Base-by-base conservation (phyloP, 306 rosid species). In the Quillaja saponaria region DNA sequence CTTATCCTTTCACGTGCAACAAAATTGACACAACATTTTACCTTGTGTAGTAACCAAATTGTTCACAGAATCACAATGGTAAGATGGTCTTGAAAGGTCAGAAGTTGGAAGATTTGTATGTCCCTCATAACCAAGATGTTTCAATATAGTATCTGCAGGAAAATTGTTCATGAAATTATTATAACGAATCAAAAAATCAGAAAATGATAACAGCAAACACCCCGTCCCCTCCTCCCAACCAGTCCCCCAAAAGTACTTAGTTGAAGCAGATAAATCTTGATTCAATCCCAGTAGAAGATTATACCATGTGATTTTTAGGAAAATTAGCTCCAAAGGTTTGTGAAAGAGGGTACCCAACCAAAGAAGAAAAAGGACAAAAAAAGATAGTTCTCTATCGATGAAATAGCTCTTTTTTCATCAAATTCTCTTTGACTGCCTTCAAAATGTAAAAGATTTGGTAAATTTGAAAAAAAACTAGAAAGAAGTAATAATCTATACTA, bases 51-150 rank as follows among this genome's bases (percentile, higher is more conserved):
- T 61, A 65, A 38, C 90, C 95, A 77, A 85, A 86, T 57, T 76
- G 81, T 60, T 61, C 84, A 76, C n/a, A n/a, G n/a, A n/a, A n/a
- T n/a, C n/a, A n/a, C 82, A 83, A 64, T 92, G 95, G 66, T 81
- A 69, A 51, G 78, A 81, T 54, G 88, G 63, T 71, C 79, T 86
- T 58, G 63, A 74, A 81, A 74, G 76, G 46, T 78, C 78, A 69
- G 61, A 33, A 39, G 70, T 20, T 34, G 79, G 61, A 50, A 21
- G 58, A 61, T 51, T 61, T 66, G 64, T 10, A 58, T 44, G 61
- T 10, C 66, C 79, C 71, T 33, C 75, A 58, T 64, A 72, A 47
- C 95, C 90, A 69, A 88, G 74, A 50, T 25, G 64, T 67, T 60
- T 34, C 80, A 86, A 56, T 48, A 69, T 55, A 39, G 61, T 40